Percentiles rank a stretch among this genome's conserved stretches.
phyloP scores from a whole-genome alignment of 2,329 filamentous ascomycete genomes.

The Aspergillus intermedius region DNA sequence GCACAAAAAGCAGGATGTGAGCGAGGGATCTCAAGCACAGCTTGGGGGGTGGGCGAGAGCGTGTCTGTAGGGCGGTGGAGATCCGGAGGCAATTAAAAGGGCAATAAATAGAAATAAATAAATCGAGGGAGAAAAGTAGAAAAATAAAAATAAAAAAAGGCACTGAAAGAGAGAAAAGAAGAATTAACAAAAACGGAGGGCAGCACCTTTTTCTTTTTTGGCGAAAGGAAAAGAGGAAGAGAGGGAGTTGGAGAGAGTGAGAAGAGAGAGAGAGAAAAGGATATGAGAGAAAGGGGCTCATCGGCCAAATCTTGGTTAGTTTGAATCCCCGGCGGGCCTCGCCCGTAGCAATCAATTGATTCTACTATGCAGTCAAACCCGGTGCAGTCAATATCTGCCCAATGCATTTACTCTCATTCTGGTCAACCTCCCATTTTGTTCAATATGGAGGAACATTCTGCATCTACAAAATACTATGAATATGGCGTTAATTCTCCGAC shows the following conservation, averaged over 20 bases:
- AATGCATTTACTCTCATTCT: not conserved
- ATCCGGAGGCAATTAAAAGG: slow-evolving; percentile 1
- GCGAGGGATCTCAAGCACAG: slow-evolving; percentile 6
- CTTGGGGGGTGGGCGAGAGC: slow-evolving; percentile 11
- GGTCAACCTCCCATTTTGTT: not conserved
- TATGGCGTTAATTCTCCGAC: not conserved
- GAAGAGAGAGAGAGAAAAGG: not conserved
- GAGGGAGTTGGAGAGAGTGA: slow-evolving; percentile 6
- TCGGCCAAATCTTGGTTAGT: not conserved
- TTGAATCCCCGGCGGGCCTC: not conserved
- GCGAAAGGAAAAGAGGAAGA: slow-evolving; percentile 5
- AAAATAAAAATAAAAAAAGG: slow-evolving; percentile 10
- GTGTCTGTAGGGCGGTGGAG: slow-evolving; percentile 11
- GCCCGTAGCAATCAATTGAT: not conserved
- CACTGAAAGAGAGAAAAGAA: slow-evolving; percentile 23
- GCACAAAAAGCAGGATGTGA: slow-evolving; percentile 3
- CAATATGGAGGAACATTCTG: not conserved
- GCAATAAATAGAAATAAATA: slow-evolving; percentile 2
- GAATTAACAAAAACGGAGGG: slow-evolving; percentile 9
- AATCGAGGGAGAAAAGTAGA: slow-evolving; percentile 12
- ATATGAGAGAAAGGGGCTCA: not conserved
- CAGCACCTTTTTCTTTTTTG: slow-evolving; percentile 17
- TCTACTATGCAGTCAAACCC: no score
- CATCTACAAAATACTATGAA: no score
- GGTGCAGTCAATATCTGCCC: no score